Percentiles rank a stretch among this genome's conserved stretches.
These are phyloP conservation scores for Aspergillus felis DNA, from an alignment of 2,329 filamentous ascomycete genomes.

Conservation along the genomic window DNA sequence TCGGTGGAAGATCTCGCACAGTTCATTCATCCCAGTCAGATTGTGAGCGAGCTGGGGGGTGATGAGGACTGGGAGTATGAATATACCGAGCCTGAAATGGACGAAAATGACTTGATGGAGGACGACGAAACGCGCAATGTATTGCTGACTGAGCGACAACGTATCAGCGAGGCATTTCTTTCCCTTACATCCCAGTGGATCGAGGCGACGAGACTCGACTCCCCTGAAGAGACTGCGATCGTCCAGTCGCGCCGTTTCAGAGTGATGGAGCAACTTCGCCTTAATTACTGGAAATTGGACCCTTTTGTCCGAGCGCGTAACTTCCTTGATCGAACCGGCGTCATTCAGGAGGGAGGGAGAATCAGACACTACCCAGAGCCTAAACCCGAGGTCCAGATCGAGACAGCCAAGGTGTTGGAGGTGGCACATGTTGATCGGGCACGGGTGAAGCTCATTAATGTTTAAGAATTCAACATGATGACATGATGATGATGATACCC, in stretches of 20 bases:
- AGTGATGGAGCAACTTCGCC: slow-evolving; percentile 60
- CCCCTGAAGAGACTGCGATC: slow-evolving; percentile 40
- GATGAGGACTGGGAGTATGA: slow-evolving; percentile 76
- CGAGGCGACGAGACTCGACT: slow-evolving; percentile 41
- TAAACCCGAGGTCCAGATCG: slow-evolving; percentile 2
- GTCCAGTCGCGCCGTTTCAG: slow-evolving; percentile 56
- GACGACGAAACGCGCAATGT: slow-evolving; percentile 58
- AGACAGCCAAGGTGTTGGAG: slow-evolving; percentile 11
- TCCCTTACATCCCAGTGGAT: slow-evolving; percentile 72
- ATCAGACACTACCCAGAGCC: slow-evolving; percentile 62
- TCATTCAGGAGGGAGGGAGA: slow-evolving; percentile 63
- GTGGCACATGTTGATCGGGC: slow-evolving; percentile 10
- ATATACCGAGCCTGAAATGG: slow-evolving; percentile 70
- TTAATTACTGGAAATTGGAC: slow-evolving; percentile 85
- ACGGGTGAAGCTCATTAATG: slow-evolving; percentile 11
- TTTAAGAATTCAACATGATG: neutral
- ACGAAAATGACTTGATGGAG: slow-evolving; percentile 71
- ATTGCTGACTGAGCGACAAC: slow-evolving; percentile 59
- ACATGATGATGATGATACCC: neutral
- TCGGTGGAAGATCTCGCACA: slow-evolving; percentile 68
- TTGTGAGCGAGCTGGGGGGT: slow-evolving; percentile 77
- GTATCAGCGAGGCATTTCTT: slow-evolving; percentile 68
- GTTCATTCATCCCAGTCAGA: slow-evolving; percentile 64
- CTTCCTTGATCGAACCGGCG: slow-evolving; percentile 72
- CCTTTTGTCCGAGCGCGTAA: slow-evolving; percentile 76